Evolutionary conservation across 2,329 filamentous ascomycete genomes (phyloP).

Genomic region (Xylariales sp.): DNA sequence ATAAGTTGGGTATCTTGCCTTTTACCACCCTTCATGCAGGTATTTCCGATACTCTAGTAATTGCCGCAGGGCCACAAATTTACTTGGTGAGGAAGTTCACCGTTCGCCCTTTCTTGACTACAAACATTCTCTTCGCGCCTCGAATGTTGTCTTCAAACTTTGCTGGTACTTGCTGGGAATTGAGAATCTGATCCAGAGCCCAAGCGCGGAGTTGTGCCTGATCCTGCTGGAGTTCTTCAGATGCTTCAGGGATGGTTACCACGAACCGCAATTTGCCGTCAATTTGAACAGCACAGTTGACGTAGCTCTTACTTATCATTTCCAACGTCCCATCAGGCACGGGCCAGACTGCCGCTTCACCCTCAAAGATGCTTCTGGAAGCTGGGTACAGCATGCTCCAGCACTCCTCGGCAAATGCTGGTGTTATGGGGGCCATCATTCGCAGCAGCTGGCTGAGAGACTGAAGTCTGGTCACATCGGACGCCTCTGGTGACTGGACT

Average conservation of each 20-base stretch:
- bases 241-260: slow-evolving; percentile 55
- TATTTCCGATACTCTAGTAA: too few relatives aligned
- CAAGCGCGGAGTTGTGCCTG: slow-evolving; percentile 45
- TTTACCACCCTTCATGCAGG: too few relatives aligned
- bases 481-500: slow-evolving; percentile 37
- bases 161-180: slow-evolving; percentile 54
- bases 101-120: slow-evolving; percentile 54
- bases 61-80: too few relatives aligned
- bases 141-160: slow-evolving; percentile 47
- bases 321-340: slow-evolving; percentile 43
- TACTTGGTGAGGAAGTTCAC: slow-evolving; percentile 68
- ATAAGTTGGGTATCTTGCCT: too few relatives aligned
- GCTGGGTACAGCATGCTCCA: slow-evolving; percentile 57
- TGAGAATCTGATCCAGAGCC: slow-evolving; percentile 57
- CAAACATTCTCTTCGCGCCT: slow-evolving; percentile 25
- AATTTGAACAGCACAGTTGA: slow-evolving; percentile 66
- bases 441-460: slow-evolving; percentile 56
- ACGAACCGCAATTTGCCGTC: slow-evolving; percentile 74
- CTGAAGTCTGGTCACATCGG: slow-evolving; percentile 39
- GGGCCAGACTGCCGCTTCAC: slow-evolving; percentile 54
- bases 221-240: slow-evolving; percentile 31
- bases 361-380: slow-evolving; percentile 33
- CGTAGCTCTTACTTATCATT: slow-evolving; percentile 43
- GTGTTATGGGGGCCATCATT: slow-evolving; percentile 75
- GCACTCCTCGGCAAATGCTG: slow-evolving; percentile 76